Percentiles rank a stretch among this genome's conserved stretches.
Conservation (phyloP, 768 basidiomycete species). For the Lenzites betulinus region DNA sequence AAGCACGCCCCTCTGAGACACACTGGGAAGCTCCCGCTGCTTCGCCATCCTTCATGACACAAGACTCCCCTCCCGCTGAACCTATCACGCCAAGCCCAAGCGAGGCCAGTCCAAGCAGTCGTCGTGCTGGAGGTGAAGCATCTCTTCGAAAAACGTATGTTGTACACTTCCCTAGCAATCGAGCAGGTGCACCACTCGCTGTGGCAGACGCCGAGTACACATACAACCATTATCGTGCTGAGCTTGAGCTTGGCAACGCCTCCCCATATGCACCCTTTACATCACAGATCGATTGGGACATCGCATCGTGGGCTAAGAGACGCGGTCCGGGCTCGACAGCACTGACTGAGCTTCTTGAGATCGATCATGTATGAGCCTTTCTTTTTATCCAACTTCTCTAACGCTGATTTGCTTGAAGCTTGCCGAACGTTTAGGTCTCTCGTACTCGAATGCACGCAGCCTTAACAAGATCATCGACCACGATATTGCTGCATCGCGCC, state of each 20-base stretch:
- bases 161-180: neutral
- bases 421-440: slow-evolving; percentile 20
- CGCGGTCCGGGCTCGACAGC: slow-evolving; percentile 39
- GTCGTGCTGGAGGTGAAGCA: no score
- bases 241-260: neutral
- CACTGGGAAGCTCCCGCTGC: no score
- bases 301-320: slow-evolving; percentile 44
- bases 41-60: no score
- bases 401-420: neutral
- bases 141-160: neutral
- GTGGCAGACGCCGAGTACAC: no score
- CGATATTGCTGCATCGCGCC: slow-evolving; percentile 24
- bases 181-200: neutral
- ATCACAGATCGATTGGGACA: slow-evolving; percentile 41
- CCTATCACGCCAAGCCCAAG: no score
- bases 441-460: slow-evolving; percentile 31
- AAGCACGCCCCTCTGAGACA: no score
- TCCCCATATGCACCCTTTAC: slow-evolving; percentile 35
- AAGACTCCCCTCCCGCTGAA: no score
- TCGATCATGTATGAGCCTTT: slow-evolving; percentile 35
- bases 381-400: neutral
- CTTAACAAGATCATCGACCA: slow-evolving; percentile 37
- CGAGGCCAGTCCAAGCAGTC: no score
- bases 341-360: slow-evolving; percentile 38
- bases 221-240: no score